Percentiles rank a stretch among this genome's conserved stretches.
Evolutionary conservation across 2,329 filamentous ascomycete species (phyloP).

Genomic region (Microcera coccophila): DNA sequence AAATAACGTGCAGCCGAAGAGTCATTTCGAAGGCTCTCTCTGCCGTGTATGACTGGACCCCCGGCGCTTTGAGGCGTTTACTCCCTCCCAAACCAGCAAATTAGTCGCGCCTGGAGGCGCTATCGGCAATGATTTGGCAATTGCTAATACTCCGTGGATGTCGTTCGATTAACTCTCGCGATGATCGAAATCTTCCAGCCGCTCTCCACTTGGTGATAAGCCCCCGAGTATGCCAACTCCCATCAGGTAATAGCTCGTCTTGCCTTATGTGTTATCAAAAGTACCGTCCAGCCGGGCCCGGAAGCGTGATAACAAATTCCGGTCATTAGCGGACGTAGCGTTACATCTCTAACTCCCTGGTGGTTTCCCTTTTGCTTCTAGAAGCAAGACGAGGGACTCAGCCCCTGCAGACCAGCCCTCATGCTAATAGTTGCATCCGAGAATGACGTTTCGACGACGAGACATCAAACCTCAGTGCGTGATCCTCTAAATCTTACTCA

Average conservation of each 20-base stretch:
- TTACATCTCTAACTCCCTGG: slow-evolving; percentile 9
- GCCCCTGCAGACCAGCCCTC: no score
- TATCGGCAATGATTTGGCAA: not conserved
- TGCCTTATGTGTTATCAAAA: not conserved
- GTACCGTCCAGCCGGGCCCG: slow-evolving; percentile 14
- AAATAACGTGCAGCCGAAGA: no score
- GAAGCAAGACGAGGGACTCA: not conserved
- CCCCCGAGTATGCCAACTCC: not conserved
- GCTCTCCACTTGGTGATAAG: not conserved
- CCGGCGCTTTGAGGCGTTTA: no score
- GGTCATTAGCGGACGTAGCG: slow-evolving; percentile 11
- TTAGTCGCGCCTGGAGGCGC: not conserved
- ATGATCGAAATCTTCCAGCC: not conserved
- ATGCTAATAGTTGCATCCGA: not conserved
- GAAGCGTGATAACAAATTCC: slow-evolving; percentile 12
- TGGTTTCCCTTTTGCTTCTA: slow-evolving; percentile 3
- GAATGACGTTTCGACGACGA: not conserved
- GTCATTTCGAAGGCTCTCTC: no score
- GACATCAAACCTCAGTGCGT: not conserved
- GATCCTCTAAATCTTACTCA: not conserved
- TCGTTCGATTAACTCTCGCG: not conserved
- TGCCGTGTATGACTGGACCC: no score
- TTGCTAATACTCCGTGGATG: not conserved
- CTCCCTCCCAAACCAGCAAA: no score
- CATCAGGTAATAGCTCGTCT: not conserved